Percentiles rank a stretch among this genome's conserved stretches.
phyloP scores from a whole-genome alignment of 257 asterid species.

The Solanum bulbocastanum region DNA sequence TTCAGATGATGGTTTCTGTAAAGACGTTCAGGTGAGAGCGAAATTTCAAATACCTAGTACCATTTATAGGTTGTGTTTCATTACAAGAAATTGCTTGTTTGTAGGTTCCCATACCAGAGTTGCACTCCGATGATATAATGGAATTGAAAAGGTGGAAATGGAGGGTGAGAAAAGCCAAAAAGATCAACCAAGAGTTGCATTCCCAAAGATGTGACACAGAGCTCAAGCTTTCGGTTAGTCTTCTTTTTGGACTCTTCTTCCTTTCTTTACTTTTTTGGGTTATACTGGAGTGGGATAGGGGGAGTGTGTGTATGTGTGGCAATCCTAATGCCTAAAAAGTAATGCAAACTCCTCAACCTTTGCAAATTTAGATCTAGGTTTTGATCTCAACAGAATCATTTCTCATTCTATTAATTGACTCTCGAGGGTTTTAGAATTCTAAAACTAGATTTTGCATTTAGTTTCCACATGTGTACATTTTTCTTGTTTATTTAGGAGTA shows the following conservation, averaged over 20 bases:
- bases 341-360: background rate
- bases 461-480: background rate
- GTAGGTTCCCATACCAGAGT: conserved; percentile 78
- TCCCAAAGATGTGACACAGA: conserved; percentile 86
- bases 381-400: background rate
- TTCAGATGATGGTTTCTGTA: background rate
- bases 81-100: conserved; percentile 11
- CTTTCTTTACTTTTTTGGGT: background rate
- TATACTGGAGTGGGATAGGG: background rate
- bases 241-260: background rate
- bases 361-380: background rate
- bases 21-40: background rate
- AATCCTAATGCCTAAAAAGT: background rate
- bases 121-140: conserved; percentile 42
- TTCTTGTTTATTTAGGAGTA: background rate
- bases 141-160: conserved; percentile 79
- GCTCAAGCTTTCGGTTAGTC: conserved; percentile 82
- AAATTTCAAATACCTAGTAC: background rate
- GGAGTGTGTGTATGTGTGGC: background rate
- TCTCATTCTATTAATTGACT: background rate
- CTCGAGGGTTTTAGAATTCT: background rate
- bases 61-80: conserved; percentile 5
- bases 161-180: conserved; percentile 68
- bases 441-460: background rate
- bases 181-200: conserved; percentile 80